Evolutionary conservation across 1,284 basidiomycete genomes (phyloP).

Genomic region (Rhizoctonia solani): DNA sequence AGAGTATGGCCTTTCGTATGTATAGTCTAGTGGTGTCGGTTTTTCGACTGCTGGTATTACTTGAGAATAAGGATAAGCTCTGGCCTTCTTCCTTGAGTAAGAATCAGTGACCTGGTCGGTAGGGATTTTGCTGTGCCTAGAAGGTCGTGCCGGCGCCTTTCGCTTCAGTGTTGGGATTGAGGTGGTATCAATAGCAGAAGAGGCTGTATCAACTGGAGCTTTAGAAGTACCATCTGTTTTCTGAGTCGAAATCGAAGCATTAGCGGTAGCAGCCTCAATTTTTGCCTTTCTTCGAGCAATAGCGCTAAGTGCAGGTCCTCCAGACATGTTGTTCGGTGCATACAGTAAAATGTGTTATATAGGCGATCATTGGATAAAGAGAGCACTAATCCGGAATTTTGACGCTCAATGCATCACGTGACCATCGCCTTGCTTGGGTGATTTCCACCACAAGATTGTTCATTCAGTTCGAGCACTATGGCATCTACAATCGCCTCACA

Average conservation of each 20-base stretch:
- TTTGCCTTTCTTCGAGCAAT: conserved; percentile 35
- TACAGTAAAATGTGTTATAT: background rate
- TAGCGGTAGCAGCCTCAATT: background rate
- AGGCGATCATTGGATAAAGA: background rate
- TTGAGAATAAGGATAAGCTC: background rate
- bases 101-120: background rate
- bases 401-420: background rate
- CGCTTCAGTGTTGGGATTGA: conserved; percentile 10
- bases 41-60: background rate
- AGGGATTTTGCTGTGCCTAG: background rate
- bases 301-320: conserved; percentile 26
- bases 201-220: background rate
- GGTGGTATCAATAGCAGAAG: background rate
- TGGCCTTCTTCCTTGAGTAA: background rate
- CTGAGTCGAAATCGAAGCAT: background rate
- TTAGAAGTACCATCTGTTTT: background rate
- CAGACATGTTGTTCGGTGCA: conserved; percentile 9
- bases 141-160: conserved; percentile 3
- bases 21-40: background rate
- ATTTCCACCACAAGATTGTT: background rate
- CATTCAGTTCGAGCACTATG: background rate
- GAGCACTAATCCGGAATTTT: background rate
- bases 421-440: background rate
- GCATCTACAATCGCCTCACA: conserved; percentile 80
- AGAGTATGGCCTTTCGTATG: conserved; percentile 53